These are phyloP conservation scores for Themeda triandra DNA, from an alignment of 176 grass and related monocot genomes.

Conservation along the genomic window DNA sequence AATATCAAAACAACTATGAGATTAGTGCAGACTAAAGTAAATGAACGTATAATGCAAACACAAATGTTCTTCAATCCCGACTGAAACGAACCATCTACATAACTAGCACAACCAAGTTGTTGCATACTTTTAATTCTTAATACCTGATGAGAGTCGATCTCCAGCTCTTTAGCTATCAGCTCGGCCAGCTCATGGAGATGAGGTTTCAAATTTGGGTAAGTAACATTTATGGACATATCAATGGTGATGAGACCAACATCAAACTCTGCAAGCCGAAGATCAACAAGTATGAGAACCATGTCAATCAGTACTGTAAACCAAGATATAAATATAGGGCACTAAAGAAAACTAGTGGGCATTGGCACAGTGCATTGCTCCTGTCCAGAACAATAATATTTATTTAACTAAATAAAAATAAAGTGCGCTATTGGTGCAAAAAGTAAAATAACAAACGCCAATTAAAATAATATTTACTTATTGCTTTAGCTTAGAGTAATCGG, in stretches of 20 bases:
- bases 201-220: constrained; percentile 65
- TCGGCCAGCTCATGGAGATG: constrained; percentile 75
- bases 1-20: background rate
- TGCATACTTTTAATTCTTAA: constrained; percentile 15
- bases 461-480: background rate
- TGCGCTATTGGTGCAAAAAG: background rate
- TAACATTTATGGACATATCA: constrained; percentile 95
- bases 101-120: constrained; percentile 15
- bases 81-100: background rate
- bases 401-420: background rate
- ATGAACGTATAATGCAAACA: background rate
- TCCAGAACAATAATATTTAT: background rate
- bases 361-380: background rate
- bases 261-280: constrained; percentile 58
- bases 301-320: constrained; percentile 8
- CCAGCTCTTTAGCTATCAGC: constrained; percentile 79
- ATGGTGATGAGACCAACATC: constrained; percentile 83
- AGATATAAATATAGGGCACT: background rate
- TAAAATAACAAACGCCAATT: background rate
- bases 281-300: constrained; percentile 23
- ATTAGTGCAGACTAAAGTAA: background rate
- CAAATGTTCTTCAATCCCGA: background rate
- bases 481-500: background rate
- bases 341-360: constrained; percentile 3
- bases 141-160: constrained; percentile 78